phyloP scores from a whole-genome alignment of 164 flowering plant species.

The Euptelea pleiosperma region DNA sequence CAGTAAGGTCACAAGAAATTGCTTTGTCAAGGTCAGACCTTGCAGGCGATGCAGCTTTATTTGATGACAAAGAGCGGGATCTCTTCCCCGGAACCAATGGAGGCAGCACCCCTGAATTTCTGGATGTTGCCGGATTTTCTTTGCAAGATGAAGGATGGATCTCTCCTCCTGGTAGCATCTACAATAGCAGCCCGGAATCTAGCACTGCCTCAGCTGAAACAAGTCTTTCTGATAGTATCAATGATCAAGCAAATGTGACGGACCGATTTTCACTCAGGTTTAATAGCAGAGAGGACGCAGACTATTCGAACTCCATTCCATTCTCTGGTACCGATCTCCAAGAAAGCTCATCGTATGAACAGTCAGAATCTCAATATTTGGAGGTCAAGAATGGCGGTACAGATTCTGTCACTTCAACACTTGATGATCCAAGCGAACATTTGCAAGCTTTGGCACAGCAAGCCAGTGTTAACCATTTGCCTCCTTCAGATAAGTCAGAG shows the following conservation, averaged over 20 bases:
- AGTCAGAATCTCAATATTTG: conserved; percentile 24
- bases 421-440: conserved; percentile 24
- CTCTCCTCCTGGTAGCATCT: conserved; percentile 84
- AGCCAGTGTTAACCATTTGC: conserved; percentile 11
- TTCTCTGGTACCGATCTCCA: conserved; percentile 24
- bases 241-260: conserved; percentile 24
- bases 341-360: conserved; percentile 20
- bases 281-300: conserved; percentile 21
- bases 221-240: conserved; percentile 36
- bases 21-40: conserved; percentile 48
- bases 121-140: conserved; percentile 31
- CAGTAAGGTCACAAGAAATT: conserved; percentile 55
- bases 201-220: conserved; percentile 36
- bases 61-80: conserved; percentile 39
- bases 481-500: conserved; percentile 14
- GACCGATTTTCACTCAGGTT: conserved; percentile 25
- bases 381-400: conserved; percentile 22
- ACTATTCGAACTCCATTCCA: conserved; percentile 16
- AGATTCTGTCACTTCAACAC: conserved; percentile 8
- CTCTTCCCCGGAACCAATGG: conserved; percentile 27
- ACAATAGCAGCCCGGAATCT: conserved; percentile 52
- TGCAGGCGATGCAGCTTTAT: conserved; percentile 33
- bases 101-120: conserved; percentile 28
- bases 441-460: conserved; percentile 16
- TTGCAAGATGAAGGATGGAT: conserved; percentile 75